Percentiles rank a stretch among this genome's conserved stretches.
Conservation (phyloP, 345 rosid species). For the Psidium friedrichsthalianum region DNA sequence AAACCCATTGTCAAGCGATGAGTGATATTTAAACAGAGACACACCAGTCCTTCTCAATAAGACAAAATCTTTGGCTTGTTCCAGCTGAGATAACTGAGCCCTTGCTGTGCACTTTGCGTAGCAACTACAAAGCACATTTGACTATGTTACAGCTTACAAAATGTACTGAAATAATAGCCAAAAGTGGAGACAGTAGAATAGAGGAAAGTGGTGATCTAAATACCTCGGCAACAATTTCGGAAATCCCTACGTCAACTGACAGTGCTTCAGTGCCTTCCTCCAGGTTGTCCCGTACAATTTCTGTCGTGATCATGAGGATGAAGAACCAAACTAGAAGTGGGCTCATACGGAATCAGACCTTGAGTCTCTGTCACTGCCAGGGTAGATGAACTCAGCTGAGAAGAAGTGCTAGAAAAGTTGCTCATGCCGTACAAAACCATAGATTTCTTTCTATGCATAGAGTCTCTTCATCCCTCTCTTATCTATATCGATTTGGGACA, state of each 20-base stretch:
- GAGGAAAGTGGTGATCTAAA: neutral
- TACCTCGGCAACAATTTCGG: conserved; percentile 24
- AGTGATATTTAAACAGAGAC: neutral
- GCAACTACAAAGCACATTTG: conserved; percentile 15
- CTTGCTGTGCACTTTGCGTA: conserved; percentile 20
- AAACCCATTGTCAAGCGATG: neutral
- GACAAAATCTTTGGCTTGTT: conserved; percentile 25
- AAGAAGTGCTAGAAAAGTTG: neutral
- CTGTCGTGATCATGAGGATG: neutral
- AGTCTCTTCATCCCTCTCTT: neutral
- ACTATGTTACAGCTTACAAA: neutral
- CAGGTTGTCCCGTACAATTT: neutral
- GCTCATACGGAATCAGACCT: neutral
- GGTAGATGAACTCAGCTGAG: neutral
- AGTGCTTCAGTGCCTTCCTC: conserved; percentile 1
- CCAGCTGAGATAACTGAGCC: conserved; percentile 22
- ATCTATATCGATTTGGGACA: neutral
- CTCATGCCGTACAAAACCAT: neutral
- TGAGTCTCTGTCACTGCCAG: neutral
- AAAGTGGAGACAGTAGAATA: neutral
- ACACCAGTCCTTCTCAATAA: conserved; percentile 51
- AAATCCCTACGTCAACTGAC: neutral
- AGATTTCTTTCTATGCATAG: neutral
- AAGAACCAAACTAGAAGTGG: neutral
- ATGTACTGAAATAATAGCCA: neutral